Evolutionary conservation across 192 early-diverging fungal species (phyloP), one percentile per base, ranked within the genome.

Genomic region (Entomortierella lignicola): DNA sequence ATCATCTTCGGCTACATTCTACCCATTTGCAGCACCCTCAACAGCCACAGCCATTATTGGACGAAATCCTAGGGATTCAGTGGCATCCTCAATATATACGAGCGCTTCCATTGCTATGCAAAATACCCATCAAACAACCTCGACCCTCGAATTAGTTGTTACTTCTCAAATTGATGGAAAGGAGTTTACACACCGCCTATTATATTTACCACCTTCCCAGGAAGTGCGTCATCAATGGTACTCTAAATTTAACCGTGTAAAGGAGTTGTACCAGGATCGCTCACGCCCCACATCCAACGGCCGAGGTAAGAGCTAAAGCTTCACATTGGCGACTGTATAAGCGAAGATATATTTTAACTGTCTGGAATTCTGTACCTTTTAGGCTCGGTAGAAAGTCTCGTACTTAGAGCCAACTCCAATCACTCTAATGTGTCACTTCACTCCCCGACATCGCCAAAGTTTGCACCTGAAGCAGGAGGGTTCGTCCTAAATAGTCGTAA

Each of bases 21-120:
- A 71, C 23, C 74, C 81, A 2, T 83, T 74, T 60, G 75, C 71
- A 15, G 70, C 69, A 20, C 81, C 81, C 20, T 65, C 66, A 4
- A 55, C 74, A 20, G 66, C 59, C 23, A 44, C 67, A 18, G 15
- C 57, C 6, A 26, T 39, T n/a, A 37, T 60, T 8, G 63, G 48
- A 25, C 55, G 64, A 30, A 60, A 50, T 1, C 34, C 51, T 1
- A 44, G 58, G 37, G 54, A 77, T 54, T 58, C 61, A 43, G 66
- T 69, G 5, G 32, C 23, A 2, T 69, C 73, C 5, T 83, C 81
- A 1, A 54, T 83, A 15, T 67, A 66, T 37, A 68, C 71, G 37
- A n/a, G 15, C 47, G 50, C 69, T 41, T 8, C 41, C 37, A 44
- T 44, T 1, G 31, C 73, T 29, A 34, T 50, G 8, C 37, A 51